phyloP scores from a whole-genome alignment of 140 eudicot genomes.

The Stevia rebaudiana region DNA sequence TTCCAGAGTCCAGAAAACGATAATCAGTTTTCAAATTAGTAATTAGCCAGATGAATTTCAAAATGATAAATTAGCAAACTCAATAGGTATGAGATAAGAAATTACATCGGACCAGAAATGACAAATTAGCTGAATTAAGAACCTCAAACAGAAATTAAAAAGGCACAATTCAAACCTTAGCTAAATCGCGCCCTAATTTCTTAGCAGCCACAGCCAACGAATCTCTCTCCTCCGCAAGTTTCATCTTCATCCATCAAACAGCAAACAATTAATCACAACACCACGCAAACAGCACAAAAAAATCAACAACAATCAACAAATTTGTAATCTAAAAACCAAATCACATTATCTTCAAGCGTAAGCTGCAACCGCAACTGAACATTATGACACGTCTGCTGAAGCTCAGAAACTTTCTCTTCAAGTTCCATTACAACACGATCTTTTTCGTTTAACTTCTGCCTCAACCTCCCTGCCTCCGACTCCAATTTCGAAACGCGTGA shows the following conservation, averaged over 20 bases:
- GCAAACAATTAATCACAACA: slow-evolving; percentile 1
- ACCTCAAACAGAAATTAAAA: background rate
- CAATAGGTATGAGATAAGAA: background rate
- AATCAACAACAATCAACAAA: background rate
- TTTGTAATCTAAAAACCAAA: background rate
- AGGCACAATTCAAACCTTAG: slow-evolving; percentile 46
- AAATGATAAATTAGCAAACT: background rate
- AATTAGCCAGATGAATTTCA: background rate
- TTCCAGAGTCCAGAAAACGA: background rate
- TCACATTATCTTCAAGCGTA: slow-evolving; percentile 70
- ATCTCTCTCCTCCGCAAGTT: slow-evolving; percentile 75
- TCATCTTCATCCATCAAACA: slow-evolving; percentile 45
- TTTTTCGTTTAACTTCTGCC: slow-evolving; percentile 46
- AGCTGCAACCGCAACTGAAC: slow-evolving; percentile 55
- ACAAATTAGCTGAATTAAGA: background rate
- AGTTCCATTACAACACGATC: slow-evolving; percentile 57
- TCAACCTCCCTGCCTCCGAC: slow-evolving; percentile 48
- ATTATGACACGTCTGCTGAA: slow-evolving; percentile 52
- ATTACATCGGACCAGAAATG: background rate
- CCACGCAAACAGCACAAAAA: background rate
- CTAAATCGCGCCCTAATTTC: slow-evolving; percentile 80
- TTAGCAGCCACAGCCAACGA: slow-evolving; percentile 57
- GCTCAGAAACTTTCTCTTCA: slow-evolving; percentile 49
- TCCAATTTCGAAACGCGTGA: slow-evolving; percentile 86
- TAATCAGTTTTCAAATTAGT: background rate